phyloP scores from a whole-genome alignment of 2,329 filamentous ascomycete species.

The Acarospora socialis region DNA sequence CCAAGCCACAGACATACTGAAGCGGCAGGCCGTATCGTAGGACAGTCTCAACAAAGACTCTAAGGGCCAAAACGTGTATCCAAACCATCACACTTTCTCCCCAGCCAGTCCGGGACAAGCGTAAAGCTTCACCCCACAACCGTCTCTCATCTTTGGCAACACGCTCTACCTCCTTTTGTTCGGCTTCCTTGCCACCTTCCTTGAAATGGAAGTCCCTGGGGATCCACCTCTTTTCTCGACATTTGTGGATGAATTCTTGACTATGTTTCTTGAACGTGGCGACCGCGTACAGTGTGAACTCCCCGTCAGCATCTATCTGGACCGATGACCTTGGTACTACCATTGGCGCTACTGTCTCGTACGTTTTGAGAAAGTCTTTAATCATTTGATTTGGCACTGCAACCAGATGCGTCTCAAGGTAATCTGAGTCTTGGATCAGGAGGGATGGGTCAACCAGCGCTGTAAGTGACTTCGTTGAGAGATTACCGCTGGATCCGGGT shows the following conservation, averaged over 20 bases:
- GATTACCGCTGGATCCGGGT: slow-evolving; percentile 72
- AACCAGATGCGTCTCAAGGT: slow-evolving; percentile 88
- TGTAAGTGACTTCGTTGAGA: slow-evolving; percentile 86
- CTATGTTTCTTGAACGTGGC: slow-evolving; percentile 89
- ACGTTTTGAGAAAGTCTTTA: slow-evolving; percentile 79
- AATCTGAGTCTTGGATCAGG: slow-evolving; percentile 82
- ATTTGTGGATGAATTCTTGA: slow-evolving; percentile 79
- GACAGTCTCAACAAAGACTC: slow-evolving; percentile 97
- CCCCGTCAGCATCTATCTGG: slow-evolving; percentile 70
- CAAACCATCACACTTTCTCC: slow-evolving; percentile 93
- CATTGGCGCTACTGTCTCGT: slow-evolving; percentile 81
- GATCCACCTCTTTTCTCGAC: slow-evolving; percentile 84
- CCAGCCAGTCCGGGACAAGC: slow-evolving; percentile 81
- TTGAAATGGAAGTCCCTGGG: slow-evolving; percentile 89
- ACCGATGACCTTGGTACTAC: slow-evolving; percentile 80
- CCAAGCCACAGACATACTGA: slow-evolving; percentile 70
- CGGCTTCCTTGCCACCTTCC: slow-evolving; percentile 77
- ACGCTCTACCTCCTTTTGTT: slow-evolving; percentile 71
- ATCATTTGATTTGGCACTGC: slow-evolving; percentile 66
- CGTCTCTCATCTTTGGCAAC: slow-evolving; percentile 76
- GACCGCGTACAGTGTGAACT: slow-evolving; percentile 78
- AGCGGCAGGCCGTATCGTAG: slow-evolving; percentile 84
- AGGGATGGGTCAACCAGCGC: slow-evolving; percentile 69
- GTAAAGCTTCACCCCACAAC: slow-evolving; percentile 80
- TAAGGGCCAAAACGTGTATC: slow-evolving; percentile 78